Evolutionary conservation across 192 early-diverging fungal genomes (phyloP).

Genomic region (Coemansia sp.): DNA sequence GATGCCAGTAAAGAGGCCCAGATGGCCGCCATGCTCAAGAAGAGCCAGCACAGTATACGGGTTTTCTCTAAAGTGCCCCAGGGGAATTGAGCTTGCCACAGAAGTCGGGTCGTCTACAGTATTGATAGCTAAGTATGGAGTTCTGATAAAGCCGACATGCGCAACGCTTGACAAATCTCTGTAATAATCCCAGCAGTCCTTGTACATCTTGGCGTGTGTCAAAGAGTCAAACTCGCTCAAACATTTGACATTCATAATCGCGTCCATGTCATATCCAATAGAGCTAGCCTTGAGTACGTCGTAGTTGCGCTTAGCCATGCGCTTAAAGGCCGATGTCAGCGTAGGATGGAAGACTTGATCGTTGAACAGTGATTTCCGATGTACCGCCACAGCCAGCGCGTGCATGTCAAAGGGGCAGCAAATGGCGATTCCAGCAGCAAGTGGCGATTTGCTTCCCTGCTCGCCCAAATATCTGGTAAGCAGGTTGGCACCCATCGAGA

Average conservation of each 20-base stretch:
- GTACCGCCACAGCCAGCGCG: slow-evolving; percentile 26
- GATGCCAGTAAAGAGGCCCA: slow-evolving; percentile 66
- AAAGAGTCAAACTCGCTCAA: slow-evolving; percentile 76
- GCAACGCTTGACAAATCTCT: slow-evolving; percentile 54
- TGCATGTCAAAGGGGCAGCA: slow-evolving; percentile 81
- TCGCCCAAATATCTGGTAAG: slow-evolving; percentile 15
- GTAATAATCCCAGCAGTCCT: slow-evolving; percentile 77
- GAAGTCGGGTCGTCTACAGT: slow-evolving; percentile 83
- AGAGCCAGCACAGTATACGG: slow-evolving; percentile 74
- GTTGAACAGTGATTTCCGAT: slow-evolving; percentile 16
- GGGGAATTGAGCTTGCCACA: slow-evolving; percentile 60
- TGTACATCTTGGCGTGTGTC: slow-evolving; percentile 63
- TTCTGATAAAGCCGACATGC: slow-evolving; percentile 56
- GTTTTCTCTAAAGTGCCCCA: slow-evolving; percentile 66
- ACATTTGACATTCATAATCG: slow-evolving; percentile 52
- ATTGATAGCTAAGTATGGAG: slow-evolving; percentile 75
- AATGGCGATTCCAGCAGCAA: slow-evolving; percentile 30
- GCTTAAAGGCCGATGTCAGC: slow-evolving; percentile 51
- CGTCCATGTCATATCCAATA: slow-evolving; percentile 41
- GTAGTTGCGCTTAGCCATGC: slow-evolving; percentile 25
- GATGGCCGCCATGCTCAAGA: slow-evolving; percentile 76
- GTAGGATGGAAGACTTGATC: slow-evolving; percentile 45
- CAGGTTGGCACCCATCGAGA: slow-evolving; percentile 7
- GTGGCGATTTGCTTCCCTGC: not conserved
- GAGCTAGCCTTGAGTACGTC: slow-evolving; percentile 40